Base-by-base conservation (phyloP, 257 asterid genomes). In the Nemophila menziesii region DNA sequence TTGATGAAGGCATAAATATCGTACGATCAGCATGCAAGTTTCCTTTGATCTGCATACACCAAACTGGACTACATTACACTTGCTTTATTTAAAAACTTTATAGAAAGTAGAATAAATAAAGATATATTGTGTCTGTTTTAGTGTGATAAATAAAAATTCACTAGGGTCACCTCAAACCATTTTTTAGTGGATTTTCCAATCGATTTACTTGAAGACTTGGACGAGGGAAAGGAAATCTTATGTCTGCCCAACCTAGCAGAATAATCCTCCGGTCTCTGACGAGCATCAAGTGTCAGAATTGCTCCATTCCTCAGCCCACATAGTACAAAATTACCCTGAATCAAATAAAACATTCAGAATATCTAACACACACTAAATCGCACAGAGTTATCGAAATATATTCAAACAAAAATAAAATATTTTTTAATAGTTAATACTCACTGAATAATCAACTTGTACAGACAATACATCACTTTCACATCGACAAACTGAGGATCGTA, bases 241-340 rank as follows among this genome's bases (percentile, higher is more conserved):
- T 36, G 49, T 5, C 33, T 53, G 18, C 55, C 39, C 43, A 63
- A 58, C 47, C 45, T 50, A 47, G 48, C 46, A 50, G 65, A 38
- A 54, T 23, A 44, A 22, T 55, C 84, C 60, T 48, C 79, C 34
- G 69, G 86, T 65, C 70, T 79, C 58, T 74, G 75, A 51, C 98
- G 98, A 63, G 77, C 51, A 47, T 90, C 98, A 55, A 81, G 74
- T 4, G 72, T 62, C 61, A 77, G 33, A 56, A 90, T 79, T 46
- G 71, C 60, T 66, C 96, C 96, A 72, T 71, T 90, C 60, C 98
- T 83, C 61, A 85, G 70, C 42, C 98, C 98, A 58, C 93, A 84
- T 44, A 81, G 65, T 62, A 74, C 52, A 51, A 39, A 16, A 21
- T 67, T 72, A 33, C 82, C 92, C 97, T 87, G 70, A 53, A 60